Evolutionary conservation across 176 grass and related monocot species (phyloP).

Genomic region (Puccinellia tenuiflora): DNA sequence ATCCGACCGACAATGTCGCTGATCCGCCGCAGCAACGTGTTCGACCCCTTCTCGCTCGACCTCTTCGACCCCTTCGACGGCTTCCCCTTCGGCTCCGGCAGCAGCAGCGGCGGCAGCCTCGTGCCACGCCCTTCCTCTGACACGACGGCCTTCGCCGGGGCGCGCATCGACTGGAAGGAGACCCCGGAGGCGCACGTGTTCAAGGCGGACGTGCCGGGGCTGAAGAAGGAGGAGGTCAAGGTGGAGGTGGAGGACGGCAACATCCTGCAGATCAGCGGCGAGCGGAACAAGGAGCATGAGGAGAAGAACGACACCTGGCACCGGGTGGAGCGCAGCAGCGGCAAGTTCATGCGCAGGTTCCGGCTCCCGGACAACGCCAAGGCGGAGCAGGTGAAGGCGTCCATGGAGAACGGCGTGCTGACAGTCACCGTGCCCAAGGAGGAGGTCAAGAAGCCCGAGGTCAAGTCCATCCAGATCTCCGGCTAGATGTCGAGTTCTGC

Average conservation of each 20-base stretch:
- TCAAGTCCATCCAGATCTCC: too few relatives aligned
- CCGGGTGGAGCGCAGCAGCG: conserved; percentile 57
- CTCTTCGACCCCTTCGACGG: conserved; percentile 53
- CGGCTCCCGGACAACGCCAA: conserved; percentile 48
- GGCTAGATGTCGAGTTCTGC: too few relatives aligned
- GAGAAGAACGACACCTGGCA: conserved; percentile 61
- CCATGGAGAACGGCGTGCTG: conserved; percentile 67
- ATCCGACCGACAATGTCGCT: conserved; percentile 34
- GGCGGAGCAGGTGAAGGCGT: conserved; percentile 37
- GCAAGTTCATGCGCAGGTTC: conserved; percentile 53
- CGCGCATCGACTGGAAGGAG: conserved; percentile 62
- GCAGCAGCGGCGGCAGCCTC: conserved; percentile 22
- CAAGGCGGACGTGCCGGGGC: conserved; percentile 55
- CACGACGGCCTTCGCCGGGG: conserved; percentile 28
- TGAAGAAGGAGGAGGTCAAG: conserved; percentile 69
- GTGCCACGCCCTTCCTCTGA: conserved; percentile 30
- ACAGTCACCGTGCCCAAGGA: conserved; percentile 56
- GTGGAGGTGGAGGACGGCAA: conserved; percentile 58
- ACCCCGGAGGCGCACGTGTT: conserved; percentile 62
- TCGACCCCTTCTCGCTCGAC: conserved; percentile 75
- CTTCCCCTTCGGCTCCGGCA: conserved; percentile 48
- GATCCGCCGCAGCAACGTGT: conserved; percentile 60
- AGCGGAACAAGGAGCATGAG: conserved; percentile 51
- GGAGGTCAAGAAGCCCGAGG: too few relatives aligned
- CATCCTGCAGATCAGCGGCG: conserved; percentile 51